These are phyloP conservation scores for Yamadazyma phyllophila DNA, from an alignment of 805 yeast species.

Conservation along the genomic window DNA sequence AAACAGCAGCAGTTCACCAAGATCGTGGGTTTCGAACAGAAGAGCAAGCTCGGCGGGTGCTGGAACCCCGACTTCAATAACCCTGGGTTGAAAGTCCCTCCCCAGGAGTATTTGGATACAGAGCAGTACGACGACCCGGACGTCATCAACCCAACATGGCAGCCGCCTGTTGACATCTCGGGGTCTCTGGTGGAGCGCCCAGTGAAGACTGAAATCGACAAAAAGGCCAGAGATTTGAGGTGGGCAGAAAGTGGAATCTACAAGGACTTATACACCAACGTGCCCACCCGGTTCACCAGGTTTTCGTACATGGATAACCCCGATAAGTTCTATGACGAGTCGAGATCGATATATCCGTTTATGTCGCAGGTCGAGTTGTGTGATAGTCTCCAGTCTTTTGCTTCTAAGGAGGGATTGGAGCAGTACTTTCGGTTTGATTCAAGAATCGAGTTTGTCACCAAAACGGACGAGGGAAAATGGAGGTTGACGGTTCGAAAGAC, in stretches of 20 bases:
- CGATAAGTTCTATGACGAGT: slow-evolving; percentile 18
- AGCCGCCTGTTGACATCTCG: slow-evolving; percentile 17
- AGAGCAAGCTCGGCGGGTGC: slow-evolving; percentile 43
- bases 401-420: slow-evolving; percentile 24
- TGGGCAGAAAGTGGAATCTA: slow-evolving; percentile 42
- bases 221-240: slow-evolving; percentile 19
- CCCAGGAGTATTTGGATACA: slow-evolving; percentile 29
- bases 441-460: slow-evolving; percentile 39
- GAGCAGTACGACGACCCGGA: slow-evolving; percentile 34
- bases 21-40: slow-evolving; percentile 46
- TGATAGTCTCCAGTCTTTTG: slow-evolving; percentile 24
- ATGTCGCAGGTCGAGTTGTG: slow-evolving; percentile 34
- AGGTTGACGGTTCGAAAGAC: slow-evolving; percentile 22
- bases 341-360: slow-evolving; percentile 36
- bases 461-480: slow-evolving; percentile 36
- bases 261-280: slow-evolving; percentile 39
- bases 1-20: slow-evolving; percentile 24
- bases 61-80: slow-evolving; percentile 32
- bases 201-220: slow-evolving; percentile 5
- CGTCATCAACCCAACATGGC: slow-evolving; percentile 20
- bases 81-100: slow-evolving; percentile 25
- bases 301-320: slow-evolving; percentile 34
- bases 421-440: slow-evolving; percentile 37
- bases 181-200: slow-evolving; percentile 20
- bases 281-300: slow-evolving; percentile 36